Evolutionary conservation across 2,329 filamentous ascomycete genomes (phyloP).

Genomic region (Pseudomassariella vexata): DNA sequence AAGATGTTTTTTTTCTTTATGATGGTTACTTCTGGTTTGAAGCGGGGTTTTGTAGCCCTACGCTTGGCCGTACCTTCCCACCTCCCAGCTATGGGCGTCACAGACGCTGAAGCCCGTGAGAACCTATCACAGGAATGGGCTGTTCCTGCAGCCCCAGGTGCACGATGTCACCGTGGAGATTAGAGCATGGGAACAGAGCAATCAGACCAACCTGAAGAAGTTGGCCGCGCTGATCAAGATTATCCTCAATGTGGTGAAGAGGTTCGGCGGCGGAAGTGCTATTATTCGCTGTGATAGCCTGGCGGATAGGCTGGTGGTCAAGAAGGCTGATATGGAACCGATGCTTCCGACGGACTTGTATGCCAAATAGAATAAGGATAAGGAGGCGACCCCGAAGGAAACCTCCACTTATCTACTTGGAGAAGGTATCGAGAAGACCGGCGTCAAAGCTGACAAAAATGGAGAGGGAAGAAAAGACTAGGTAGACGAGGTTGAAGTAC

Average conservation of each 20-base stretch:
- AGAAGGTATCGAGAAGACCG: too few species aligned
- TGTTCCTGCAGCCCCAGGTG: constrained; percentile 26
- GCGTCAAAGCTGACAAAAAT: too few species aligned
- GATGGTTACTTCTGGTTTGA: too few species aligned
- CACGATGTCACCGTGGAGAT: constrained; percentile 28
- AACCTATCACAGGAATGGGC: constrained; percentile 32
- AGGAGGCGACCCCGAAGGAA: too few species aligned
- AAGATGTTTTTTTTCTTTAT: too few species aligned
- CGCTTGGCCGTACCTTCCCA: too few species aligned
- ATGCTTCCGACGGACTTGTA: constrained; percentile 2
- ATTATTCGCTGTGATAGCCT: not conserved
- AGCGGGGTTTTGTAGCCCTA: too few species aligned
- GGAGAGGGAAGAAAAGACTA: too few species aligned
- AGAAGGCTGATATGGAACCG: not conserved
- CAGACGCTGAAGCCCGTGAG: constrained; percentile 41
- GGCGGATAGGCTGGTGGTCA: not conserved
- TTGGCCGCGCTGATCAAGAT: constrained; percentile 25
- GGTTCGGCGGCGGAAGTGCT: constrained; percentile 6
- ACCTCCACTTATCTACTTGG: too few species aligned
- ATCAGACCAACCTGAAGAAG: constrained; percentile 23
- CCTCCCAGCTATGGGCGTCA: constrained; percentile 40
- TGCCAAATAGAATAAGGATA: not conserved
- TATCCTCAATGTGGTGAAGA: constrained; percentile 22
- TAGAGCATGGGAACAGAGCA: constrained; percentile 26
- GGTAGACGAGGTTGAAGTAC: too few species aligned